phyloP scores from a whole-genome alignment of 2,329 filamentous ascomycete genomes.

The Fusarium tupiense region DNA sequence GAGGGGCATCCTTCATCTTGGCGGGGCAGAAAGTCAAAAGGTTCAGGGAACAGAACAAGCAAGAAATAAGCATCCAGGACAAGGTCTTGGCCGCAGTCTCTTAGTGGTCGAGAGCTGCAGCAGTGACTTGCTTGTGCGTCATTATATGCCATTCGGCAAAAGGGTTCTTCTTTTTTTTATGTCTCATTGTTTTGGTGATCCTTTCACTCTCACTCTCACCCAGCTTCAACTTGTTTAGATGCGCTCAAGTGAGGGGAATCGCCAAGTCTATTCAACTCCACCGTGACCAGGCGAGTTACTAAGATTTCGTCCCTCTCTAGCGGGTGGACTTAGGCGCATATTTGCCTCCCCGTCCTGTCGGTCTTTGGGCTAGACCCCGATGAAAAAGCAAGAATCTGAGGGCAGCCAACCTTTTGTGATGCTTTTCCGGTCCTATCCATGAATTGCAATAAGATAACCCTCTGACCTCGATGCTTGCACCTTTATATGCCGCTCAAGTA shows the following conservation, averaged over 20 bases:
- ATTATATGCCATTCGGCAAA: conserved; percentile 25
- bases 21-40: conserved; percentile 36
- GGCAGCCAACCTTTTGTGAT: conserved; percentile 20
- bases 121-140: conserved; percentile 35
- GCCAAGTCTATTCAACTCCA: conserved; percentile 35
- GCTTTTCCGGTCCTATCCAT: conserved; percentile 23
- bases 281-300: conserved; percentile 28
- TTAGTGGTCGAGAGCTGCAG: conserved; percentile 32
- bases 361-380: conserved; percentile 19
- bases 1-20: conserved; percentile 40
- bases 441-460: conserved; percentile 18
- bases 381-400: conserved; percentile 27
- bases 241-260: conserved; percentile 31
- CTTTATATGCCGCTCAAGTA: conserved; percentile 35
- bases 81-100: conserved; percentile 25
- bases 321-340: conserved; percentile 20
- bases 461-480: conserved; percentile 35
- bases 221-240: conserved; percentile 17
- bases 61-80: conserved; percentile 34
- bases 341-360: conserved; percentile 8
- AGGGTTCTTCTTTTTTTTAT: conserved; percentile 3
- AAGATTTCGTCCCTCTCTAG: conserved; percentile 27
- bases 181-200: conserved; percentile 15
- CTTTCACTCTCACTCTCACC: not conserved
- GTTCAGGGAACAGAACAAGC: conserved; percentile 9